Percentiles rank a stretch among this genome's conserved stretches.
Conservation (phyloP, 441 rosid genomes). For the Aquilaria agallochum region DNA sequence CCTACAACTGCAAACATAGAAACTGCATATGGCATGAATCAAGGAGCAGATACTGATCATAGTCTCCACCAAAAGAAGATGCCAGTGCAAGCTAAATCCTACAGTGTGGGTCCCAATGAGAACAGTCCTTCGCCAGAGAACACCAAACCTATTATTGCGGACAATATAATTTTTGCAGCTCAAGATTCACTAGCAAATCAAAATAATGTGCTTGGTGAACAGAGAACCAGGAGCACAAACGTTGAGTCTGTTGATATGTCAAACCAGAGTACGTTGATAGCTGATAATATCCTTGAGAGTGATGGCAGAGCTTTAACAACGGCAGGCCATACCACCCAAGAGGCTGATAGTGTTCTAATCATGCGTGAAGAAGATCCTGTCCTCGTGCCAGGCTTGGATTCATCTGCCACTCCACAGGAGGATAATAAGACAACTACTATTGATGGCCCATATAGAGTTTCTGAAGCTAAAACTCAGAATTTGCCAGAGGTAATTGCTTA, state of each 20-base stretch:
- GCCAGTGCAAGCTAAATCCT: conserved; percentile 10
- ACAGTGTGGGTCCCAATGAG: conserved; percentile 6
- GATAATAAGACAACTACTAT: conserved; percentile 11
- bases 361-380: conserved; percentile 37
- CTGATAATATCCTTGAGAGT: conserved; percentile 11
- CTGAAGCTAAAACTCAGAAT: conserved; percentile 27
- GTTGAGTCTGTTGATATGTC: conserved; percentile 20
- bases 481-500: conserved; percentile 70
- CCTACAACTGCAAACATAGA: conserved; percentile 16
- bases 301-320: conserved; percentile 12
- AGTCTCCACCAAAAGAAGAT: conserved; percentile 6
- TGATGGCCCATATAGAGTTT: conserved; percentile 25
- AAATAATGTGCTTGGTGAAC: conserved; percentile 15
- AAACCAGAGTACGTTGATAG: conserved; percentile 3
- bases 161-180: conserved; percentile 25
- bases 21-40: conserved; percentile 10
- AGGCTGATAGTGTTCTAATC: conserved; percentile 21
- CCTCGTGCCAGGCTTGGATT: conserved; percentile 63
- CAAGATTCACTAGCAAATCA: conserved; percentile 21
- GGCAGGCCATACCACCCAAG: conserved; percentile 17
- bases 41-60: conserved; percentile 10
- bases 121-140: conserved; percentile 17
- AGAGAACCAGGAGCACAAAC: conserved; percentile 4
- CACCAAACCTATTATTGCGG: conserved; percentile 27
- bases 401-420: conserved; percentile 22